These are phyloP conservation scores for Prinsepia uniflora DNA, from an alignment of 306 rosid genomes.

Conservation along the genomic window DNA sequence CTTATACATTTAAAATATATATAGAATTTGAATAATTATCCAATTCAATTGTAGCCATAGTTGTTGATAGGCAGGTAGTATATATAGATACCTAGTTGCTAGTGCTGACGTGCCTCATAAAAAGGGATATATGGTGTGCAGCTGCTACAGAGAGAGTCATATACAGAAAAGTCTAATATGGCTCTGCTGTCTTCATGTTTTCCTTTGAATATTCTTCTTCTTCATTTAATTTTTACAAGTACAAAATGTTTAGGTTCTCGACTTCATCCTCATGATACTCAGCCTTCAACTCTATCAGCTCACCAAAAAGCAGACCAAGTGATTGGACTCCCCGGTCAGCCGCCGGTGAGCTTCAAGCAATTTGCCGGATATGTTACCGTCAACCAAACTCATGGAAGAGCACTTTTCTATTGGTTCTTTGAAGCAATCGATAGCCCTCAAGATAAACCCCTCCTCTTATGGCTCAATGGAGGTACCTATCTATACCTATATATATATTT, in stretches of 20 bases:
- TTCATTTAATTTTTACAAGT: neutral
- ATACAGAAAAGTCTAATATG: constrained; percentile 8
- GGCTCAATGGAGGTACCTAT: constrained; percentile 83
- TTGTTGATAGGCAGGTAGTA: too few species aligned
- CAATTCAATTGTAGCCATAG: too few species aligned
- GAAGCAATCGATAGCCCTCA: constrained; percentile 40
- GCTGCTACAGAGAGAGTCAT: too few species aligned
- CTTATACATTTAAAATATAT: too few species aligned
- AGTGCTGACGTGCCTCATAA: too few species aligned
- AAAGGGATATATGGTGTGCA: too few species aligned
- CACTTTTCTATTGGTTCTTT: constrained; percentile 87
- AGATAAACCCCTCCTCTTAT: constrained; percentile 58
- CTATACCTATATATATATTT: too few species aligned
- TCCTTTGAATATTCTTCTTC: neutral
- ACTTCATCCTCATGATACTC: neutral
- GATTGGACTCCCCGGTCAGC: constrained; percentile 60
- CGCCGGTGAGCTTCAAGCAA: constrained; percentile 61
- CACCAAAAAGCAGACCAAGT: constrained; percentile 58
- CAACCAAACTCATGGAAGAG: constrained; percentile 67
- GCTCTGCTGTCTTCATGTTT: neutral
- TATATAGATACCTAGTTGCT: too few species aligned
- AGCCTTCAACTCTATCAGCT: neutral
- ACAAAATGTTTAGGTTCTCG: neutral
- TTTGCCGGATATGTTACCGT: constrained; percentile 72
- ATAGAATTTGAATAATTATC: too few species aligned